phyloP scores from a whole-genome alignment of 306 rosid species.

The Prunus campanulata region DNA sequence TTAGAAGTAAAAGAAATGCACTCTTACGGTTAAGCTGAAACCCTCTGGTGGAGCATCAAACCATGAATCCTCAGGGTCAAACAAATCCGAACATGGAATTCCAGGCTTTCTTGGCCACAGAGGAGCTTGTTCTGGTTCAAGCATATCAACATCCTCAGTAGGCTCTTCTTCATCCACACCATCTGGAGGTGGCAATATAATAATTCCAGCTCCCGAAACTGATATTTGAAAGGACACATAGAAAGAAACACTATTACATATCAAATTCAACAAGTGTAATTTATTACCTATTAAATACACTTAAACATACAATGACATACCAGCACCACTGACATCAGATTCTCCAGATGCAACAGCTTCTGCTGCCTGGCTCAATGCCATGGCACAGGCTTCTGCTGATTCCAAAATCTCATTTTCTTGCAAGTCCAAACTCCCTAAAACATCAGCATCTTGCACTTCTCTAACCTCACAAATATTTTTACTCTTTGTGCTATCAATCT shows the following conservation, averaged over 20 bases:
- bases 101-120: conserved; percentile 68
- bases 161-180: conserved; percentile 30
- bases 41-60: conserved; percentile 86
- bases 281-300: conserved; percentile 6
- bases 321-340: conserved; percentile 52
- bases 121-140: conserved; percentile 49
- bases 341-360: conserved; percentile 65
- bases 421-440: background rate
- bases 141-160: conserved; percentile 32
- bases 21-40: conserved; percentile 68
- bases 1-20: background rate
- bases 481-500: conserved; percentile 13
- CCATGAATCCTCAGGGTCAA: conserved; percentile 73
- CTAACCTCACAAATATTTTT: conserved; percentile 22
- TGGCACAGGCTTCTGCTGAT: conserved; percentile 87
- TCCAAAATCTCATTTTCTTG: conserved; percentile 43
- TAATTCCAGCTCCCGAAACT: conserved; percentile 81
- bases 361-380: conserved; percentile 70
- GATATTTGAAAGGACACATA: conserved; percentile 27
- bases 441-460: conserved; percentile 22
- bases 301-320: conserved; percentile 44
- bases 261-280: conserved; percentile 15
- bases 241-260: background rate
- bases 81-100: conserved; percentile 44
- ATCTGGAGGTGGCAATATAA: conserved; percentile 53